Evolutionary conservation across 495 filamentous ascomycete genomes (phyloP).

Genomic region (Tuber brumale): DNA sequence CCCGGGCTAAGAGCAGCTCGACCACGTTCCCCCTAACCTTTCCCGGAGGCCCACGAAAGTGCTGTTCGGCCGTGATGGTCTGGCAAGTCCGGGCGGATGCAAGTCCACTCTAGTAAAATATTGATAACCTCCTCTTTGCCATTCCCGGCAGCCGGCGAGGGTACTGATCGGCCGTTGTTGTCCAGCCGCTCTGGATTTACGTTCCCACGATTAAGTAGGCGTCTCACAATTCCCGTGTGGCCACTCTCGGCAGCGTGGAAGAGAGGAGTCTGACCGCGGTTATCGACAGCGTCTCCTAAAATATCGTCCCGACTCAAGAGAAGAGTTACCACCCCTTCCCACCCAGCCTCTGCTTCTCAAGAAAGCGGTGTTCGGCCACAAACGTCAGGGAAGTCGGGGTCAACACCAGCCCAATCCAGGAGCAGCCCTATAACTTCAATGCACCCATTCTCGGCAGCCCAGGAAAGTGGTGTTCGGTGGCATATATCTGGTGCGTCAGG

Average conservation of each 20-base stretch:
- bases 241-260: slow-evolving; percentile 27
- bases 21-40: slow-evolving; percentile 31
- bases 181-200: slow-evolving; percentile 22
- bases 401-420: slow-evolving; percentile 13
- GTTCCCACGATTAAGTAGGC: background rate
- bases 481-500: slow-evolving; percentile 12
- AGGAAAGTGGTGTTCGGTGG: slow-evolving; percentile 25
- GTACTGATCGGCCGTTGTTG: slow-evolving; percentile 18
- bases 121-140: slow-evolving; percentile 29
- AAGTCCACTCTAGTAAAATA: slow-evolving; percentile 12
- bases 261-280: slow-evolving; percentile 23
- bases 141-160: slow-evolving; percentile 23
- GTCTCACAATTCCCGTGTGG: slow-evolving; percentile 24
- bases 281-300: slow-evolving; percentile 20
- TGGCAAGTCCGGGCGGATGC: slow-evolving; percentile 10
- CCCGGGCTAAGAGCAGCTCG: slow-evolving; percentile 25
- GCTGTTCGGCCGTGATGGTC: slow-evolving; percentile 23
- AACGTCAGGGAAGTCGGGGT: slow-evolving; percentile 21
- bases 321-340: slow-evolving; percentile 32
- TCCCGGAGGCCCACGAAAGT: slow-evolving; percentile 22
- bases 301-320: slow-evolving; percentile 23
- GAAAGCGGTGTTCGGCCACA: slow-evolving; percentile 30
- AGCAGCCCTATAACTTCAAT: slow-evolving; percentile 25
- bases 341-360: slow-evolving; percentile 24
- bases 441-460: slow-evolving; percentile 25